Base-by-base conservation (phyloP, 2,329 filamentous ascomycete genomes). In the Aureobasidium uvarum region DNA sequence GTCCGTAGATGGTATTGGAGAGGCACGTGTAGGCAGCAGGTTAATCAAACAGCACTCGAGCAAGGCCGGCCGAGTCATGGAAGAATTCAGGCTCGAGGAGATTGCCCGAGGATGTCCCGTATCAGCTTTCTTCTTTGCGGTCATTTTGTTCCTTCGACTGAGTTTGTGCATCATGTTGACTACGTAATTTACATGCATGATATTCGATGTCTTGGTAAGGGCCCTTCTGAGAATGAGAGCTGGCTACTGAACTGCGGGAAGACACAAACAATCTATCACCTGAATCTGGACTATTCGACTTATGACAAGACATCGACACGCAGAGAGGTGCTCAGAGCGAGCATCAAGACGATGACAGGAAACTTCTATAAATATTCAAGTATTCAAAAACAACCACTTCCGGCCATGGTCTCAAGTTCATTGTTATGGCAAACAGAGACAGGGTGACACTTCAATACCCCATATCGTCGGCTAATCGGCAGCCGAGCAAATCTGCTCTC, bases 391-490 rank as follows among this genome's bases (percentile, higher is more conserved):
- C 28, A 6, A 31, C 28, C 28, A 31, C 1, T 31, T 31, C 28
- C 28, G 28, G 6, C 28, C 28, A 31, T 31, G 6, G 2, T 5
- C 3, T 31, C 5, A 7, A 4, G 3, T 1, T 31, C 28, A 31
- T 31, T 31, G 28, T 31, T 31, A 2, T 45, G 6, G n/a, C 10
- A 11, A n/a, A n/a, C 18, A 10, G 16, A 16, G 55, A 36, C 55
- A 45, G 55, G 39, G 55, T 58, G 39, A n/a, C 25, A 13, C 20
- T 38, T 18, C 16, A 6, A n/a, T 13, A 38, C n/a, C 33, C 36
- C 52, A 55, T n/a, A 25, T 41, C 1, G n/a, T 62, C 58, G 58
- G 58, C n/a, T 62, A 62, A 39, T 14, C 45, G 58, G 58, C 28
- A 60, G 41, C 3, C 20, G 52, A 28, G 52, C 38, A 45, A 20